Conservation (phyloP, 2,329 filamentous ascomycete species). For the Leptographium galeiforme region DNA sequence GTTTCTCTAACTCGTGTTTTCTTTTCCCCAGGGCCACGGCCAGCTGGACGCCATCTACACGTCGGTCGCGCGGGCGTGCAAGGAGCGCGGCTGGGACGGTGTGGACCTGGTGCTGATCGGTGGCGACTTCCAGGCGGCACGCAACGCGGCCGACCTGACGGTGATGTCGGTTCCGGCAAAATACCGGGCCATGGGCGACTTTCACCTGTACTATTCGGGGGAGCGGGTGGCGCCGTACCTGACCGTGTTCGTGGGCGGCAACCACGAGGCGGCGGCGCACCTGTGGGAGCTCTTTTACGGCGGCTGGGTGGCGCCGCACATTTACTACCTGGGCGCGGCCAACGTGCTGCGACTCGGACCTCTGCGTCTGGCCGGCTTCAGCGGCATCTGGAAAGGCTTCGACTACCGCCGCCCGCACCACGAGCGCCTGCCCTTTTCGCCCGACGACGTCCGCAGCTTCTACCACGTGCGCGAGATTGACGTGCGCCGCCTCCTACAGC, state of each 20-base stretch:
- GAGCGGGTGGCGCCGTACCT: constrained; percentile 65
- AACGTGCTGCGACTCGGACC: constrained; percentile 77
- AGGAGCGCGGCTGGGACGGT: constrained; percentile 60
- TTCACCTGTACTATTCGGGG: constrained; percentile 87
- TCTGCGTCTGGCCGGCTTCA: constrained; percentile 76
- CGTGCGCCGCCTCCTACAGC: constrained; percentile 72
- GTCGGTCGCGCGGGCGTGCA: constrained; percentile 55
- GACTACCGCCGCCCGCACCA: constrained; percentile 75
- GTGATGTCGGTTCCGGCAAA: constrained; percentile 84
- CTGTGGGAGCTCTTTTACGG: constrained; percentile 90
- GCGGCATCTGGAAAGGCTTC: constrained; percentile 88
- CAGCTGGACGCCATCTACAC: constrained; percentile 85
- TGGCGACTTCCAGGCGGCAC: constrained; percentile 83
- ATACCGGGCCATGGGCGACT: constrained; percentile 80
- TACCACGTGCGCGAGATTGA: constrained; percentile 88
- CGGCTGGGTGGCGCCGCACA: constrained; percentile 92
- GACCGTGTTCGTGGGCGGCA: constrained; percentile 86
- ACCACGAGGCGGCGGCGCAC: constrained; percentile 87
- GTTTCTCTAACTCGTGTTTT: not conserved
- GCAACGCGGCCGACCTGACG: constrained; percentile 76
- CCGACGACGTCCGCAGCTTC: constrained; percentile 63
- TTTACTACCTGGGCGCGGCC: constrained; percentile 91
- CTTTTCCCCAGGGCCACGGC: constrained; percentile 60
- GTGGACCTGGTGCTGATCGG: constrained; percentile 90
- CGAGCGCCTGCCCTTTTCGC: constrained; percentile 75